Conservation (phyloP, 345 rosid species). For the Eucalyptus leucophloia region DNA sequence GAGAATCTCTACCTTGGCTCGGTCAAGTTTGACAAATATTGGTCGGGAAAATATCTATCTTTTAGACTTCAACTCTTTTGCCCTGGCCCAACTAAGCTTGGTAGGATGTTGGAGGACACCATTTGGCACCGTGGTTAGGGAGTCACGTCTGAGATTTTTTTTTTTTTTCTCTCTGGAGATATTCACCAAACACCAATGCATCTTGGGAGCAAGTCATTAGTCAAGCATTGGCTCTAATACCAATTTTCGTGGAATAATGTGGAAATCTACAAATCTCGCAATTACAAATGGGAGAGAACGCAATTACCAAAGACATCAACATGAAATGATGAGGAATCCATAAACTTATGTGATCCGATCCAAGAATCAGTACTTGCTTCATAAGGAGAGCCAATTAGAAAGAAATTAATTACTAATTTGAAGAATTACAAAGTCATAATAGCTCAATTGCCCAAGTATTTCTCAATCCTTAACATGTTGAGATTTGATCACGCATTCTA, state of each 20-base stretch:
- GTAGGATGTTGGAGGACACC: background rate
- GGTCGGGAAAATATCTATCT: background rate
- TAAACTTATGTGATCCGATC: background rate
- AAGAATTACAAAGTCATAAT: background rate
- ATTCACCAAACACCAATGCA: background rate
- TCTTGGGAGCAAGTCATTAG: background rate
- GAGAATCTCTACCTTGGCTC: background rate
- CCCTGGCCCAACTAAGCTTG: background rate
- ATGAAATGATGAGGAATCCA: background rate
- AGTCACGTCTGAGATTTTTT: background rate
- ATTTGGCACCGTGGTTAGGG: background rate
- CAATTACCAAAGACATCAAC: background rate
- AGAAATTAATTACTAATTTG: background rate
- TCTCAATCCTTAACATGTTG: accelerated
- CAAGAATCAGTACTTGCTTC: background rate
- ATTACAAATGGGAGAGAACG: background rate
- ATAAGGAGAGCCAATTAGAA: background rate
- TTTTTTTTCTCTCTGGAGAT: background rate
- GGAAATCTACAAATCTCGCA: background rate
- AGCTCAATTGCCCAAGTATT: background rate
- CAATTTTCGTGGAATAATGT: background rate
- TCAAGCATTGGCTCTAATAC: background rate
- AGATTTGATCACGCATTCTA: background rate
- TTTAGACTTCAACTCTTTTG: background rate
- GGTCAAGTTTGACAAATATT: background rate